A percentile compares a stretch with the other conserved stretches of the same genome.
Conservation (phyloP, 78 protist species). For the Polysphondylium violaceum region DNA sequence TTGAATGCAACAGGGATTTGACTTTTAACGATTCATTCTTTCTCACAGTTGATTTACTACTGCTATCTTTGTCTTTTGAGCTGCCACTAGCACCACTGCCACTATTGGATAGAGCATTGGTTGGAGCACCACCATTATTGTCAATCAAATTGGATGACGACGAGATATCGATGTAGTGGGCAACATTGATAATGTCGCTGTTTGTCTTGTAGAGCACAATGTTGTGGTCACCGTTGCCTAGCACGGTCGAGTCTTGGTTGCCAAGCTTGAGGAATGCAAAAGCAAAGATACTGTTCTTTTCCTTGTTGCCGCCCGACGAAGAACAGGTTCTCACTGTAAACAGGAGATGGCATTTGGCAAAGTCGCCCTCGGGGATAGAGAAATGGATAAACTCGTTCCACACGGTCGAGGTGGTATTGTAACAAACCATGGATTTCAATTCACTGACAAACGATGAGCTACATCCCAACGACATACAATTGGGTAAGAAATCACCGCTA, state of each 20-base stretch:
- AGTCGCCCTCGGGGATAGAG: neutral
- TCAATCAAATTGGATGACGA: neutral
- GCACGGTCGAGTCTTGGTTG: neutral
- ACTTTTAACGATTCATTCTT: conserved; percentile 45
- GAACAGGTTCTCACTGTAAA: conserved; percentile 17
- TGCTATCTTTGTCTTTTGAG: too few species aligned
- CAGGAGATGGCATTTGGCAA: conserved; percentile 14
- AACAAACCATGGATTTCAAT: conserved; percentile 14
- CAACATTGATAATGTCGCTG: neutral
- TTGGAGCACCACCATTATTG: neutral
- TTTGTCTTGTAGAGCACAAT: conserved; percentile 19
- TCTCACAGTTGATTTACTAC: conserved; percentile 7
- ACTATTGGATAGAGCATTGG: too few species aligned
- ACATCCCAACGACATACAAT: conserved; percentile 47
- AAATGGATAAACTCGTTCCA: conserved; percentile 69
- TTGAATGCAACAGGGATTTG: conserved; percentile 39
- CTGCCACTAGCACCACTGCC: too few species aligned
- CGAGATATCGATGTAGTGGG: neutral
- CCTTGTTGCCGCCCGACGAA: conserved; percentile 3
- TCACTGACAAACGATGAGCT: conserved; percentile 6
- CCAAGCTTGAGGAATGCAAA: conserved; percentile 30
- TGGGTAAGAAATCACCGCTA: conserved; percentile 34
- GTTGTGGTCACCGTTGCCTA: conserved; percentile 43
- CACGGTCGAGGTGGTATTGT: neutral
- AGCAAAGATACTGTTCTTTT: conserved; percentile 26